Evolutionary conservation across 148 eudicot species (phyloP), one percentile per base, ranked within the genome.

Genomic region (Persicaria tinctoria): DNA sequence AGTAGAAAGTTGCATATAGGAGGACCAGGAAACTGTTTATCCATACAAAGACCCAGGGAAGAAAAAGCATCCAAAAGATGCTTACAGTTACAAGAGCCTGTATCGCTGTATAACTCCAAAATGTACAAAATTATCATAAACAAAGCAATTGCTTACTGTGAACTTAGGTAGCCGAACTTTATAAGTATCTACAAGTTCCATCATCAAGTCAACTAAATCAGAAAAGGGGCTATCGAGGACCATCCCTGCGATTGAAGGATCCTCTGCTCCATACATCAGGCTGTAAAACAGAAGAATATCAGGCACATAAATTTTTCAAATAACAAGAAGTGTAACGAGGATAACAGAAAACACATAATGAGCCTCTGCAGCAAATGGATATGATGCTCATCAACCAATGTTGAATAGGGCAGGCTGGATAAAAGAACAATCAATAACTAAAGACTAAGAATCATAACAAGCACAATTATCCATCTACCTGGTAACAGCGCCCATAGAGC

Each of bases 401-500:
- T 32, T 50, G 53, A 50, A 50, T 50, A 50, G 53, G 53, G 14
- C 53, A 50, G 2, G 3, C 9, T 2, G 12, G 12, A 9, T 12
- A 50, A 7, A 50, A 8, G 53, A 12, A 50, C 12, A 50, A 2
- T 50, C 8, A 50, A 12, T 32, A 32, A 50, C 12, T 50, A 4
- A 46, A 63, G n/a, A 27, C 32, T 63, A 12, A 63, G 69, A 27
- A 80, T 48, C n/a, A 77, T 48, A 17, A 60, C 47, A 60, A 75
- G n/a, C 73, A 73, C 44, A 62, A 45, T 51, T 49, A 76, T 14
- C 74, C 50, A 66, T 23, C 16, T 68, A 93, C 99, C 99, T 89
- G 68, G 99, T 90, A 57, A 95, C 99, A 77, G 99, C 93, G 78
- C 99, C 99, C 99, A 95, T 95, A 14, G 99, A 95, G 66, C 99